Evolutionary conservation across 305 asterid species (phyloP).

Genomic region (Euphrasia arctica): DNA sequence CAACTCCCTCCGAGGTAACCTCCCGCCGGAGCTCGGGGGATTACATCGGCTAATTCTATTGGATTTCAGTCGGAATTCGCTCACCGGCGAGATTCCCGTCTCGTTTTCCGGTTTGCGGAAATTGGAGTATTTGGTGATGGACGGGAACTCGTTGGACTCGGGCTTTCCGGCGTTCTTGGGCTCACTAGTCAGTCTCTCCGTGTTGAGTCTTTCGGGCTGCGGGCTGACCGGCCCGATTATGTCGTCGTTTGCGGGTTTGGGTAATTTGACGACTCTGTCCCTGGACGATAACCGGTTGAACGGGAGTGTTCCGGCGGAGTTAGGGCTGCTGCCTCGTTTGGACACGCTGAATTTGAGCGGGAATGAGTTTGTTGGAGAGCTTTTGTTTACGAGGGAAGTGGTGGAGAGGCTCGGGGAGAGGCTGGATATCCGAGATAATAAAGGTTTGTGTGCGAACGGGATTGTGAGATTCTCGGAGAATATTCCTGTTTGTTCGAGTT

Average conservation of each 20-base stretch:
- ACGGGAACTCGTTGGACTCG: slow-evolving; percentile 44
- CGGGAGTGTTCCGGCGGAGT: slow-evolving; percentile 44
- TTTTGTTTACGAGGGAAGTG: slow-evolving; percentile 36
- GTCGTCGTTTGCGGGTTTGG: slow-evolving; percentile 27
- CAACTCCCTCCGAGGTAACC: slow-evolving; percentile 40
- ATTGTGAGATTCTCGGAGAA: slow-evolving; percentile 26
- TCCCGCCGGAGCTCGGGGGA: slow-evolving; percentile 40
- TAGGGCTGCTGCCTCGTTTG: slow-evolving; percentile 32
- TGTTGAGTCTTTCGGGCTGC: slow-evolving; percentile 46
- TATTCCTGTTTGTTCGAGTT: slow-evolving; percentile 27
- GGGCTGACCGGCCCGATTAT: slow-evolving; percentile 46
- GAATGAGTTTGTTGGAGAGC: slow-evolving; percentile 46
- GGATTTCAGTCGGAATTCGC: slow-evolving; percentile 49
- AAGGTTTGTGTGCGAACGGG: slow-evolving; percentile 35
- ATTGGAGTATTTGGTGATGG: slow-evolving; percentile 51
- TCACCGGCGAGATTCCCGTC: slow-evolving; percentile 46
- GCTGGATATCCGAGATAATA: slow-evolving; percentile 52
- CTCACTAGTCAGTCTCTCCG: slow-evolving; percentile 29
- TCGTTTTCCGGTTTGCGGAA: slow-evolving; percentile 31
- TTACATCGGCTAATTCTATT: slow-evolving; percentile 34
- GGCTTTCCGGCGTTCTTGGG: slow-evolving; percentile 35
- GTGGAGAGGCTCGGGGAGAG: slow-evolving; percentile 42
- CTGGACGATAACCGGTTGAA: slow-evolving; percentile 40
- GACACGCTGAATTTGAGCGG: slow-evolving; percentile 46
- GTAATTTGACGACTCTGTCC: slow-evolving; percentile 37